Evolutionary conservation across 768 basidiomycete genomes (phyloP), one percentile per base, ranked within the genome.

Genomic region (Serpula lacrymans): DNA sequence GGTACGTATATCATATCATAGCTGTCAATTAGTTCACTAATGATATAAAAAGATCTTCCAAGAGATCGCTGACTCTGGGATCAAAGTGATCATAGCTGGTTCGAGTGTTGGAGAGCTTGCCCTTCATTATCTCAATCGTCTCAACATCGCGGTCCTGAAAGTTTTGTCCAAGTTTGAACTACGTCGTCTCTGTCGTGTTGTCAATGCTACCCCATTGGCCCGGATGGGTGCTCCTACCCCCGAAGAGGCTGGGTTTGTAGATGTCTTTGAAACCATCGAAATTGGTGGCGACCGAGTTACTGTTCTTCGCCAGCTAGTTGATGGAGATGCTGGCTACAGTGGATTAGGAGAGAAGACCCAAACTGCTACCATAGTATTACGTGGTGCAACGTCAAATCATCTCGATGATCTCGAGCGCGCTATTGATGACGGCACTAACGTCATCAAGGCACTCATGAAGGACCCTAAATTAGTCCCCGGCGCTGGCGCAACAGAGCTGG

Each of bases 241-340:
- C 0, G 96, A 99, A 62, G 96, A 99, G 67, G 91, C 90, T 16
- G 96, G 96, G 31, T 82, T 74, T 53, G 81, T 95, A 48, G 96
- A 97, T 57, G 74, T 98, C 16, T 88, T 98, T 58, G 96, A 99
- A 72, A 90, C 88, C 20, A 80, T 84, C 43, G 96, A 99, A 62
- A 85, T 99, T 53, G 96, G 96, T 31, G 95, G 96, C 5, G 96
- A 99, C 67, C 84, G 95, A 42, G 96, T 98, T 36, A 98, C 94
- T 1, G 96, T 99, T 1, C 78, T 99, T 43, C 75, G 96, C 12
- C 96, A 99, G 59, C 77, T 89, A 14, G 54, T 67, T 2, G 65
- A 65, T 12, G 87, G 82, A 21, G 84, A 90, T 11, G 71, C 70
- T 4, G 84, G 78, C 16, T 82, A 76, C 48, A 75, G 83, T 53